These are phyloP conservation scores for Angophora floribunda DNA, from an alignment of 345 rosid species.

Conservation along the genomic window DNA sequence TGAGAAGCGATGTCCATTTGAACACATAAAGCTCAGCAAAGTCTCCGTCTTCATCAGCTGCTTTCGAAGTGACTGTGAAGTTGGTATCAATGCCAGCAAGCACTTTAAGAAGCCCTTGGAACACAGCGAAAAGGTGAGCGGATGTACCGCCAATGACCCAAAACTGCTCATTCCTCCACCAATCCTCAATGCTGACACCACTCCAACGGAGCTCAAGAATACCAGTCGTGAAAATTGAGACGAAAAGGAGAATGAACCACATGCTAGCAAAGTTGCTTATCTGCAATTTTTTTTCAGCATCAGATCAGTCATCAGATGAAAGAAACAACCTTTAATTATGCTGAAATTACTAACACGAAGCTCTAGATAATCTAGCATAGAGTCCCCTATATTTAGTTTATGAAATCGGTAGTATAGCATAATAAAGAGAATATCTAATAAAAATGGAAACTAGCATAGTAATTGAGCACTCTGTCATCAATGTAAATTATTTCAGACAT, in stretches of 20 bases:
- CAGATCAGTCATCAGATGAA: background rate
- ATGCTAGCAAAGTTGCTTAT: conserved; percentile 97
- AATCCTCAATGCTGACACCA: conserved; percentile 88
- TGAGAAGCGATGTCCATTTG: conserved; percentile 98
- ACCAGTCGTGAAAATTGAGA: conserved; percentile 80
- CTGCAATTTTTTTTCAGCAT: conserved; percentile 14
- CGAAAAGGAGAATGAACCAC: conserved; percentile 95
- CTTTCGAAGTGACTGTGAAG: conserved; percentile 97
- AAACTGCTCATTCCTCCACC: conserved; percentile 99
- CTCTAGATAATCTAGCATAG: background rate
- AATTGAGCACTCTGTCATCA: background rate
- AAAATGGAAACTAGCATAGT: background rate
- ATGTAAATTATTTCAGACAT: background rate
- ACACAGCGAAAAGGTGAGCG: conserved; percentile 96
- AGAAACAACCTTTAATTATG: background rate
- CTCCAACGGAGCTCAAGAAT: conserved; percentile 97
- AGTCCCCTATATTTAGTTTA: background rate
- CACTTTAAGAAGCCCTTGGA: conserved; percentile 94
- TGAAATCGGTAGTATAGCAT: background rate
- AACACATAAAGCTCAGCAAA: conserved; percentile 93
- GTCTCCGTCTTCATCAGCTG: conserved; percentile 90
- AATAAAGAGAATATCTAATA: background rate
- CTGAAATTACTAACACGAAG: background rate
- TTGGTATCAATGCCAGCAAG: conserved; percentile 97
- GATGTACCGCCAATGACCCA: conserved; percentile 99